Evolutionary conservation across 441 rosid species (phyloP).

Genomic region (Populus hybrid): DNA sequence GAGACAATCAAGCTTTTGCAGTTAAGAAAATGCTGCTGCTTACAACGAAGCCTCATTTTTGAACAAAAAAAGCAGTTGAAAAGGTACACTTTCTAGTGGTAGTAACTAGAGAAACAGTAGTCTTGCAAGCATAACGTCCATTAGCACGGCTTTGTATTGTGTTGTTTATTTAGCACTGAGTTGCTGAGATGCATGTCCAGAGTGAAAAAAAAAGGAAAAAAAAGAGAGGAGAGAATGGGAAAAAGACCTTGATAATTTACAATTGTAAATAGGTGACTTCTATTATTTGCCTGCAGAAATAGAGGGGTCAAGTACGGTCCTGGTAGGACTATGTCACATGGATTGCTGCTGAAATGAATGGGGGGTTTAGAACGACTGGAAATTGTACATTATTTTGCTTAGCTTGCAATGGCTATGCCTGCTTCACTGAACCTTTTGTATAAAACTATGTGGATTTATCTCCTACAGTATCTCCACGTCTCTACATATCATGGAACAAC

Average conservation of each 20-base stretch:
- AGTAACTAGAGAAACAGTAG: too few relatives aligned
- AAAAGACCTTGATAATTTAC: neutral
- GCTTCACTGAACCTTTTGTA: neutral
- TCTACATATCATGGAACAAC: slow-evolving; percentile 83
- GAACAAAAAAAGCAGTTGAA: too few relatives aligned
- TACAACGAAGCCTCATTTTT: too few relatives aligned
- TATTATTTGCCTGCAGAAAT: neutral
- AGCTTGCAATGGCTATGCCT: slow-evolving; percentile 1
- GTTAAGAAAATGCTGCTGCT: too few relatives aligned
- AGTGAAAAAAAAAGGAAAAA: neutral
- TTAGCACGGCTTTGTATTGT: too few relatives aligned
- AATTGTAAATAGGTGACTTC: neutral
- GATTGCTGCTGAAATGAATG: neutral
- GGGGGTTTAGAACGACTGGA: neutral
- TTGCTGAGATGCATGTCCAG: neutral
- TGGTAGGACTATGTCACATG: neutral
- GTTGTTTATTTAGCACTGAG: neutral
- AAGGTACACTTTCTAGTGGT: too few relatives aligned
- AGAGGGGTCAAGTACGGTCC: neutral
- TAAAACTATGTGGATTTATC: neutral
- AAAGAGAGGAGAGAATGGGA: neutral
- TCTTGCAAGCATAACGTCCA: too few relatives aligned
- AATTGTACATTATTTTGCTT: neutral
- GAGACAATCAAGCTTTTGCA: too few relatives aligned
- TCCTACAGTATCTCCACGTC: neutral